Evolutionary conservation across 768 basidiomycete genomes (phyloP).

Genomic region (Lactifluus rugatus): DNA sequence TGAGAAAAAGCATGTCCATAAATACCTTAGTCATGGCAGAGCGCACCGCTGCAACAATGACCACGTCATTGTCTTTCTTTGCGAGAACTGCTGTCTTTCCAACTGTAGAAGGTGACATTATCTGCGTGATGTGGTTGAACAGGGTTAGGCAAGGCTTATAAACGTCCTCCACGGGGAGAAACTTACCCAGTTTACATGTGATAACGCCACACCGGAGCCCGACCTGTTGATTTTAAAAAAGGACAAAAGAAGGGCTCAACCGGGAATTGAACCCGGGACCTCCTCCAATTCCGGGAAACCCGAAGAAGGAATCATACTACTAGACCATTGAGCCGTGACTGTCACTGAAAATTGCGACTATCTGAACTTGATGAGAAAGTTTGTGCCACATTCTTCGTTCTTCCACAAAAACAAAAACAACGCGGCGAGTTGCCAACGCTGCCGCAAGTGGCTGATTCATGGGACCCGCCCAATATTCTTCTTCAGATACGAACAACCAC

Average conservation of each 20-base stretch:
- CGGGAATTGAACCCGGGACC: conserved; percentile 36
- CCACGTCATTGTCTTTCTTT: conserved; percentile 79
- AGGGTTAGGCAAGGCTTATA: too few species aligned
- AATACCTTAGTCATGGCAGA: conserved; percentile 81
- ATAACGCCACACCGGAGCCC: too few species aligned
- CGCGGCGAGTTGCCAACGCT: neutral
- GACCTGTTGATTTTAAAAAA: neutral
- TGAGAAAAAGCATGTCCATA: conserved; percentile 25
- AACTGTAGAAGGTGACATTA: too few species aligned
- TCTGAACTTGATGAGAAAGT: neutral
- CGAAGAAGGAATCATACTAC: conserved; percentile 30
- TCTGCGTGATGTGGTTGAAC: too few species aligned
- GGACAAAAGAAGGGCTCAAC: conserved; percentile 26
- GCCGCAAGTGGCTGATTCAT: neutral
- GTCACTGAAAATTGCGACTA: neutral
- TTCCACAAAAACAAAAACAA: too few species aligned
- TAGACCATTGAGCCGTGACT: conserved; percentile 26
- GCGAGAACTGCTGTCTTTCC: conserved; percentile 32
- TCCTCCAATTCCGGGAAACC: conserved; percentile 25
- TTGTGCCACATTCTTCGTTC: too few species aligned
- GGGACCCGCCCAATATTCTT: neutral
- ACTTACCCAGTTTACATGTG: too few species aligned
- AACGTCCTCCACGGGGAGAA: too few species aligned
- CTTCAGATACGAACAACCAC: neutral
- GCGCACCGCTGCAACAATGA: conserved; percentile 80